phyloP scores from a whole-genome alignment of 148 eudicot species.

The Silene uniflora region DNA sequence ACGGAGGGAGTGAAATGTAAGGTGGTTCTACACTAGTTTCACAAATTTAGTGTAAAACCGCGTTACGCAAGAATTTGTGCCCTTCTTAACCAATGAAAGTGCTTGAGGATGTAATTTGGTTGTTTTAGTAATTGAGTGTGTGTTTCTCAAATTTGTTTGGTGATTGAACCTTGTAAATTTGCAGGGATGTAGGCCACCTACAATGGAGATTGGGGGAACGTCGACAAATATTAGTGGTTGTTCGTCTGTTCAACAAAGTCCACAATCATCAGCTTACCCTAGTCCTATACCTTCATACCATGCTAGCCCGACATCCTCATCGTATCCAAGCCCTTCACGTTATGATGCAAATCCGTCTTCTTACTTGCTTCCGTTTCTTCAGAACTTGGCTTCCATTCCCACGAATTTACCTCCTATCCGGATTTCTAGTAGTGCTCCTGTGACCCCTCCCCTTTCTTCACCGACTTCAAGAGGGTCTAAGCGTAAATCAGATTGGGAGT shows the following conservation, averaged over 20 bases:
- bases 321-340: conserved; percentile 81
- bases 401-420: conserved; percentile 71
- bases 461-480: conserved; percentile 77
- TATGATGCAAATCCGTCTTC: conserved; percentile 59
- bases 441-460: conserved; percentile 89
- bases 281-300: conserved; percentile 95
- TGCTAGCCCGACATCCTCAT: conserved; percentile 85
- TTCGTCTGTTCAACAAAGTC: conserved; percentile 80
- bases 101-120: too few species aligned
- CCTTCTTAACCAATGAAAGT: too few species aligned
- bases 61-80: too few species aligned
- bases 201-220: conserved; percentile 46
- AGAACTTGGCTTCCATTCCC: conserved; percentile 59
- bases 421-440: conserved; percentile 91
- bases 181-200: conserved; percentile 84
- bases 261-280: conserved; percentile 73
- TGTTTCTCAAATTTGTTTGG: conserved; percentile 3
- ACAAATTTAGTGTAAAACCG: too few species aligned
- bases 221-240: conserved; percentile 57
- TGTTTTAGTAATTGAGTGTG: not conserved
- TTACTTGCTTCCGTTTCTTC: conserved; percentile 75
- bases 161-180: not conserved
- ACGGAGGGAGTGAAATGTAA: too few species aligned
- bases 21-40: too few species aligned
- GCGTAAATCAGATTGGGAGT: conserved; percentile 59